Conservation (phyloP, 179 eudicot species). For the Drosera spatulata region DNA sequence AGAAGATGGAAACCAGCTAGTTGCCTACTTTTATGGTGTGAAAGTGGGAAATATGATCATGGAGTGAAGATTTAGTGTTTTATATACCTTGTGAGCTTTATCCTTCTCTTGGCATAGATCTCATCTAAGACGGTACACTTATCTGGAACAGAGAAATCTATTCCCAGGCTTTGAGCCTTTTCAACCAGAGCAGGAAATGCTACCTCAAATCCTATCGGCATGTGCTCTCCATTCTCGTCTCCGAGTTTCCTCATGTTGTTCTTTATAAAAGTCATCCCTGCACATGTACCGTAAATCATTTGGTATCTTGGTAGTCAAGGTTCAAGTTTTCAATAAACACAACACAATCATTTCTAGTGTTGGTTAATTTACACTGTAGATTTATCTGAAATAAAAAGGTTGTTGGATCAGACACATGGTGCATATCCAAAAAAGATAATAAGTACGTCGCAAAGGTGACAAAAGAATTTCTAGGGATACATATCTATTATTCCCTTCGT, state of each 20-base stretch:
- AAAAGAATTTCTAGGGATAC: too few relatives aligned
- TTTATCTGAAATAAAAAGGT: too few relatives aligned
- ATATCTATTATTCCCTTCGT: too few relatives aligned
- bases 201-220: constrained; percentile 91
- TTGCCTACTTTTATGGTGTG: background rate
- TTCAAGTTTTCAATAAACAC: background rate
- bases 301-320: background rate
- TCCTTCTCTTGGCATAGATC: constrained; percentile 44
- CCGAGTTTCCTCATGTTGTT: constrained; percentile 52
- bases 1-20: too few relatives aligned
- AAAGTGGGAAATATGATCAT: constrained; percentile 1
- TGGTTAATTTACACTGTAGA: too few relatives aligned
- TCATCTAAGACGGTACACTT: constrained; percentile 32
- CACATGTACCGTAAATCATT: background rate
- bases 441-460: too few relatives aligned
- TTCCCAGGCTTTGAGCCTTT: constrained; percentile 37
- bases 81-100: constrained; percentile 68
- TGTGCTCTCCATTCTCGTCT: constrained; percentile 64
- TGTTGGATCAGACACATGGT: too few relatives aligned
- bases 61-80: background rate
- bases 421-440: too few relatives aligned
- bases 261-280: constrained; percentile 47
- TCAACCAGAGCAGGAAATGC: constrained; percentile 79
- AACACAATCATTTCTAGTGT: background rate
- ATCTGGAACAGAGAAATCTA: constrained; percentile 33